Evolutionary conservation across 352 stramenopile species (phyloP).

Genomic region (Peronospora farinosa): DNA sequence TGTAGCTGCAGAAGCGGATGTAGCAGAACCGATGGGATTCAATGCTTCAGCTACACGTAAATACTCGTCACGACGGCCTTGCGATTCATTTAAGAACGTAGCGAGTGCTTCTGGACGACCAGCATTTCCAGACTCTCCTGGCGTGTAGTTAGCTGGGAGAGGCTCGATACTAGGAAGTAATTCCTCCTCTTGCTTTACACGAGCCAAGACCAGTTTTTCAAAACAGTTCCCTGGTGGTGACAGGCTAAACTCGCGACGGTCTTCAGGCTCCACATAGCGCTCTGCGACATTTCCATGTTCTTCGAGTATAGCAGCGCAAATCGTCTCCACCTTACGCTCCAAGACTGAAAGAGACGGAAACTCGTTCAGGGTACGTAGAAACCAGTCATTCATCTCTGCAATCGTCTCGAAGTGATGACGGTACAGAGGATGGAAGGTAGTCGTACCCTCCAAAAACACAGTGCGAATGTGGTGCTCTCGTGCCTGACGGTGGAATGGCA

Average conservation of each 20-base stretch:
- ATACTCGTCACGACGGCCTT: constrained; percentile 40
- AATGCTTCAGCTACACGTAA: constrained; percentile 31
- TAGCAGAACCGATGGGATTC: constrained; percentile 18
- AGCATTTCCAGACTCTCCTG: constrained; percentile 3
- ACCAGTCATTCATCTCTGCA: constrained; percentile 45
- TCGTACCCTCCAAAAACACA: constrained; percentile 63
- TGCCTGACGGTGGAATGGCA: constrained; percentile 69
- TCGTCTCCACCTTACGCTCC: constrained; percentile 66
- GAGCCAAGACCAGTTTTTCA: constrained; percentile 37
- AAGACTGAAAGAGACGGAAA: constrained; percentile 68
- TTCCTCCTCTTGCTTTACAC: constrained; percentile 35
- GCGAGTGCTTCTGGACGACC: constrained; percentile 18
- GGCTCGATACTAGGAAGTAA: constrained; percentile 23
- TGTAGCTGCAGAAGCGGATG: not conserved
- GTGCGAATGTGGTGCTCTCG: constrained; percentile 62
- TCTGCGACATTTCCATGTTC: constrained; percentile 7
- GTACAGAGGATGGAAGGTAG: constrained; percentile 50
- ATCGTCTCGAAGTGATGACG: constrained; percentile 52
- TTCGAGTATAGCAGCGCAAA: constrained; percentile 40
- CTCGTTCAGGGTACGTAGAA: constrained; percentile 57
- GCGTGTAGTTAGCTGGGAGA: not conserved
- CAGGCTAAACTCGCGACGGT: constrained; percentile 60
- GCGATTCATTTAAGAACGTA: constrained; percentile 29
- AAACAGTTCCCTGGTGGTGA: constrained; percentile 53
- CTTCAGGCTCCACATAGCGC: constrained; percentile 48